phyloP scores from a whole-genome alignment of 2,329 filamentous ascomycete genomes.

The Pseudocercospora macadamiae region DNA sequence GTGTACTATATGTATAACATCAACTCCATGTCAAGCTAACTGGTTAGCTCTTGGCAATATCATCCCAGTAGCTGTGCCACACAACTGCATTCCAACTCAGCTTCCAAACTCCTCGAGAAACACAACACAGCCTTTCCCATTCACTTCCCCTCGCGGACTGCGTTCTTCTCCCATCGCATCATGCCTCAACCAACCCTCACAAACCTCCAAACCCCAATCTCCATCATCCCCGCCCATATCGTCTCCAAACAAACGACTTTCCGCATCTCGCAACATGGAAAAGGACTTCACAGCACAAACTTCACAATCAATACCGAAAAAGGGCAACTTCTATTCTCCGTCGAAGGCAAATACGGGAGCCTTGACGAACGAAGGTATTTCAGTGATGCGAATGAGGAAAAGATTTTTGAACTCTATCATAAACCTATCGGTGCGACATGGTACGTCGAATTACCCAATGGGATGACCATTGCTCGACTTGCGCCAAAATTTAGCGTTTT shows the following conservation, averaged over 20 bases:
- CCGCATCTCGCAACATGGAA: conserved; percentile 13
- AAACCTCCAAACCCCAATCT: conserved; percentile 10
- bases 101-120: too few species aligned
- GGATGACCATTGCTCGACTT: conserved; percentile 21
- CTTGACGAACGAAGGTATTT: conserved; percentile 21
- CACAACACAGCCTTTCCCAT: too few species aligned
- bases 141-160: too few species aligned
- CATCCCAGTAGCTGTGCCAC: not conserved
- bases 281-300: conserved; percentile 3
- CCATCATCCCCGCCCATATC: conserved; percentile 10
- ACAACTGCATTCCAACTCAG: too few species aligned
- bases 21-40: not conserved
- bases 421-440: conserved; percentile 27
- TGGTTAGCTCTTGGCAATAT: not conserved
- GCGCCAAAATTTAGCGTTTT: conserved; percentile 19
- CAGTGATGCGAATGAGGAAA: conserved; percentile 26
- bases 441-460: conserved; percentile 25
- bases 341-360: conserved; percentile 17
- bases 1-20: not conserved
- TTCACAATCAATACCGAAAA: conserved; percentile 11
- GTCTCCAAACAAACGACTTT: conserved; percentile 5
- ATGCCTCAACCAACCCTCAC: not conserved
- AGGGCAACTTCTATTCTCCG: not conserved
- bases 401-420: conserved; percentile 29
- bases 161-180: not conserved